Percentiles rank a stretch among this genome's conserved stretches.
phyloP scores from a whole-genome alignment of 257 asterid species.

The Solanum dulcamara region DNA sequence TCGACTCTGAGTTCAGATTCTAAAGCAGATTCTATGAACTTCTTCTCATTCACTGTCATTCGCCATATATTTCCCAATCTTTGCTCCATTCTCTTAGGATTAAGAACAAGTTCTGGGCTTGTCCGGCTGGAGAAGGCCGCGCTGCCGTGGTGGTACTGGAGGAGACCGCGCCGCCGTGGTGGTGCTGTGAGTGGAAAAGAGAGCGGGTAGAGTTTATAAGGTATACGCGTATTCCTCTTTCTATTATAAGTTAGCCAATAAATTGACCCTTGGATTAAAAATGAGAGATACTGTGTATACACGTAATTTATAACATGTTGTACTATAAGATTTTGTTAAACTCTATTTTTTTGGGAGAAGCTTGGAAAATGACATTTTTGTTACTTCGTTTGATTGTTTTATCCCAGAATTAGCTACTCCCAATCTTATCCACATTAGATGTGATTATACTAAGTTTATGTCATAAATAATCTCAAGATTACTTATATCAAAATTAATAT shows the following conservation, averaged over 20 bases:
- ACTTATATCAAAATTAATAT: background rate
- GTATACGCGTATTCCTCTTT: no score
- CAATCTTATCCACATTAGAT: background rate
- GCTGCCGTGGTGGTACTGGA: no score
- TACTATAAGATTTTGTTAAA: background rate
- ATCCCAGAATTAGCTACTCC: background rate
- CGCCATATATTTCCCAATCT: conserved; percentile 52
- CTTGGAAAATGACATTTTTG: background rate
- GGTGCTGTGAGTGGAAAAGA: no score
- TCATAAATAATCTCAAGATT: no score
- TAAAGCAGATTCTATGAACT: conserved; percentile 60
- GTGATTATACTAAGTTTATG: background rate
- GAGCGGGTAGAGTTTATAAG: no score
- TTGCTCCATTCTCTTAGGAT: conserved; percentile 68
- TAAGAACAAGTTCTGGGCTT: no score
- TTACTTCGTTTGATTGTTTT: background rate
- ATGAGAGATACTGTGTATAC: background rate
- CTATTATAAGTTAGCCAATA: no score
- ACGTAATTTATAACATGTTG: background rate
- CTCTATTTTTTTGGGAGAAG: background rate
- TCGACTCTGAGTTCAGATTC: conserved; percentile 71
- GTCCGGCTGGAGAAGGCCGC: no score
- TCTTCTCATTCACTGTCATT: conserved; percentile 73
- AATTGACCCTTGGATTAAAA: background rate
- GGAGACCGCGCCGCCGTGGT: no score